Percentiles rank a stretch among this genome's conserved stretches.
These are phyloP conservation scores for Metschnikowia henanensis DNA, from an alignment of 805 yeast species.

Conservation along the genomic window DNA sequence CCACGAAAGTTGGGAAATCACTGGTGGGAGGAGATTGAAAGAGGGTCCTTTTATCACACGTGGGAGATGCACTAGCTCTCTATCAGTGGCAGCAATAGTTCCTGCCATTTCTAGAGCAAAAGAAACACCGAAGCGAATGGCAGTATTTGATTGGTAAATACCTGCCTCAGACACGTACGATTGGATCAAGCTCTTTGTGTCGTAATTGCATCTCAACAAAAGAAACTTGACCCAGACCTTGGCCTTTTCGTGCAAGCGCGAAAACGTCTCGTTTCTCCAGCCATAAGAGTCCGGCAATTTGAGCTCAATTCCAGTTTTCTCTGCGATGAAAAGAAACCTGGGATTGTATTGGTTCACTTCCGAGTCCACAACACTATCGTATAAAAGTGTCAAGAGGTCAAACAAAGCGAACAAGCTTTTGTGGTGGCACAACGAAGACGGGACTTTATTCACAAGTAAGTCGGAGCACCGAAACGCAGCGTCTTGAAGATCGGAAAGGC, in stretches of 20 bases:
- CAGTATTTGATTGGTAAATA: constrained; percentile 17
- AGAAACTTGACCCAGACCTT: constrained; percentile 65
- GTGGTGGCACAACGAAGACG: constrained; percentile 77
- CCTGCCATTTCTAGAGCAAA: constrained; percentile 93
- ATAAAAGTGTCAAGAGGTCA: constrained; percentile 76
- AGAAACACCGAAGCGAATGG: constrained; percentile 75
- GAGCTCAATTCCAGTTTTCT: constrained; percentile 47
- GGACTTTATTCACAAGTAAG: constrained; percentile 59
- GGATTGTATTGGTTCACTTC: constrained; percentile 87
- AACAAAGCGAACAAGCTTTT: constrained; percentile 72
- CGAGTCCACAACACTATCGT: constrained; percentile 80
- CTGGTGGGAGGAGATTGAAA: constrained; percentile 65
- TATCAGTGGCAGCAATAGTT: constrained; percentile 60
- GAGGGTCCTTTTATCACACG: constrained; percentile 31
- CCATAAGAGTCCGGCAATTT: constrained; percentile 71
- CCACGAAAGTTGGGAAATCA: constrained; percentile 79
- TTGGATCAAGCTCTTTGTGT: constrained; percentile 77
- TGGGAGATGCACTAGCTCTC: constrained; percentile 57
- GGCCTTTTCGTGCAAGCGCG: constrained; percentile 56
- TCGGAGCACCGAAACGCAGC: constrained; percentile 81
- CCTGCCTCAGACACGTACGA: constrained; percentile 57
- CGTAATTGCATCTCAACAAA: constrained; percentile 61
- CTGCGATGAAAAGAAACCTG: constrained; percentile 56
- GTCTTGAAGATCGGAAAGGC: constrained; percentile 70
- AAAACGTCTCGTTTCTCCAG: constrained; percentile 73